Percentiles rank a stretch among this genome's conserved stretches.
Conservation (phyloP, 2,329 filamentous ascomycete genomes). For the Spiromastix sp. region DNA sequence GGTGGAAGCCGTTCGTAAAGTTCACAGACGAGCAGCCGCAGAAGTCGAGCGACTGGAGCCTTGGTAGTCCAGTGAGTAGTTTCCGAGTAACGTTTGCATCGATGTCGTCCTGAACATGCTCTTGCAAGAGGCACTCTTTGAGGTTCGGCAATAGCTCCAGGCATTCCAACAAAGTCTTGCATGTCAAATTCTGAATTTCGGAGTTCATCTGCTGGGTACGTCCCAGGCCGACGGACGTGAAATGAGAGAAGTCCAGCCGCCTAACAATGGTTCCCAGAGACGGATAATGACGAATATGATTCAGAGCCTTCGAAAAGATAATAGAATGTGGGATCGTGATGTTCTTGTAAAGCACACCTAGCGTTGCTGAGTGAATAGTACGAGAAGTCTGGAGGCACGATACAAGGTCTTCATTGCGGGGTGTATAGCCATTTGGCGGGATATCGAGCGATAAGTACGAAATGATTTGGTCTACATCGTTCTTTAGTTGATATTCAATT, state of each 20-base stretch:
- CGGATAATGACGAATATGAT: constrained; percentile 56
- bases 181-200: constrained; percentile 65
- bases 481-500: too few relatives aligned
- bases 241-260: constrained; percentile 75
- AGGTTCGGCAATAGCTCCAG: constrained; percentile 62
- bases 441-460: constrained; percentile 64
- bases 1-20: constrained; percentile 57
- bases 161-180: constrained; percentile 61
- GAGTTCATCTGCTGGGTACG: constrained; percentile 63
- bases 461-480: constrained; percentile 59
- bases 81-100: constrained; percentile 58
- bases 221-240: constrained; percentile 69
- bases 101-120: constrained; percentile 70
- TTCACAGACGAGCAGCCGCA: constrained; percentile 60
- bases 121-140: constrained; percentile 68
- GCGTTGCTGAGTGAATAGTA: constrained; percentile 59
- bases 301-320: constrained; percentile 72
- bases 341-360: constrained; percentile 65
- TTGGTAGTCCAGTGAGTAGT: constrained; percentile 56
- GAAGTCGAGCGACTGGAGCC: constrained; percentile 61
- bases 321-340: constrained; percentile 75
- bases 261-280: constrained; percentile 65
- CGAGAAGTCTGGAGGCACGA: constrained; percentile 67
- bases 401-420: constrained; percentile 69
- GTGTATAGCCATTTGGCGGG: constrained; percentile 62